Evolutionary conservation across 495 filamentous ascomycete genomes (phyloP).

Genomic region (Lophium mytilinum): DNA sequence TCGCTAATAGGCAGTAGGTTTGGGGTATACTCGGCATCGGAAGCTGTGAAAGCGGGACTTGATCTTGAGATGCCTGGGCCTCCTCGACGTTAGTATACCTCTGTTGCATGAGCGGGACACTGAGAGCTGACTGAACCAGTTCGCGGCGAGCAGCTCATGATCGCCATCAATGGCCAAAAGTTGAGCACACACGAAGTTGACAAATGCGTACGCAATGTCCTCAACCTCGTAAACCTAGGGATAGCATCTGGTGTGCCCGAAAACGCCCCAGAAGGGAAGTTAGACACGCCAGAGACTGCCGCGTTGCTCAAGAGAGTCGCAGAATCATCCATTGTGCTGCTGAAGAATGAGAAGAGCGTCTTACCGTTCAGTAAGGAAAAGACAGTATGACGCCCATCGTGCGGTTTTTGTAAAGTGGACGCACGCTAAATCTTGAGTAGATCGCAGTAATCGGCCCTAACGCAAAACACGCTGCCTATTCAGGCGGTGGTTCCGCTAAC

Average conservation of each 20-base stretch:
- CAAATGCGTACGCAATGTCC: conserved; percentile 10
- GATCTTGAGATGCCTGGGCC: conserved; percentile 24
- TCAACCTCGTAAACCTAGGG: conserved; percentile 13
- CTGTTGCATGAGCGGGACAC: too few relatives aligned
- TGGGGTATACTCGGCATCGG: conserved; percentile 10
- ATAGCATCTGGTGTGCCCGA: conserved; percentile 9
- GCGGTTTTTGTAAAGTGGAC: conserved; percentile 1
- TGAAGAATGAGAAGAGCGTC: conserved; percentile 16
- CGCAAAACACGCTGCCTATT: conserved; percentile 62
- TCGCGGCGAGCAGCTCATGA: neutral
- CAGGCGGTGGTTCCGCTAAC: conserved; percentile 71
- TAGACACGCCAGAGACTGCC: conserved; percentile 10
- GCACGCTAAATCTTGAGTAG: conserved; percentile 23
- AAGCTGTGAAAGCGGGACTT: conserved; percentile 13
- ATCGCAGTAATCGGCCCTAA: conserved; percentile 77
- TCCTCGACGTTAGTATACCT: neutral
- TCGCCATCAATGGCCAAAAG: conserved; percentile 3
- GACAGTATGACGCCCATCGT: conserved; percentile 1
- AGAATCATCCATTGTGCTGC: conserved; percentile 12
- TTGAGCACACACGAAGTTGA: conserved; percentile 4
- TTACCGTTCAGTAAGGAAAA: conserved; percentile 18
- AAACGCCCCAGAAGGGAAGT: conserved; percentile 10
- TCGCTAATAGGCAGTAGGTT: neutral
- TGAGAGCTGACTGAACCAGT: neutral
- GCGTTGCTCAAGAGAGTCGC: conserved; percentile 12